Evolutionary conservation across 108 stramenopile genomes (phyloP).

Genomic region (Cyclostephanos invisitatus): DNA sequence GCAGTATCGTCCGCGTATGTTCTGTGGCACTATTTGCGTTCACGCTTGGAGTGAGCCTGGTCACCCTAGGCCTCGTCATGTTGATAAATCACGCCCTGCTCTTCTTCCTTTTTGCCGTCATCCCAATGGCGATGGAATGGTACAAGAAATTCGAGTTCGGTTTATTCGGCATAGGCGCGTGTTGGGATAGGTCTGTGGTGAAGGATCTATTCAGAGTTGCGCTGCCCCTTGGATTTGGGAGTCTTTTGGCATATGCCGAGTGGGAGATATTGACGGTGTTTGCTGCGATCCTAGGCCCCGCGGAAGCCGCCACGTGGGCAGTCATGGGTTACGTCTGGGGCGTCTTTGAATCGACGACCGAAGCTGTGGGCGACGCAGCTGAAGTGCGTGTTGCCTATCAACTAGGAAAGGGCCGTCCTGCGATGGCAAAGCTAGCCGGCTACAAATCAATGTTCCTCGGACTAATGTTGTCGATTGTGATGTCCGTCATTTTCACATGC

Average conservation of each 20-base stretch:
- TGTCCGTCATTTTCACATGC: slow-evolving; percentile 60
- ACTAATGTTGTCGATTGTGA: slow-evolving; percentile 48
- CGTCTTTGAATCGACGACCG: slow-evolving; percentile 67
- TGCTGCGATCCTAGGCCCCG: slow-evolving; percentile 61
- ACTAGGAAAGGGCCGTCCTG: slow-evolving; percentile 50
- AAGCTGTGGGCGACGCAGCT: slow-evolving; percentile 74
- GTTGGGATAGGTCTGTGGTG: slow-evolving; percentile 30
- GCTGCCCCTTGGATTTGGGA: slow-evolving; percentile 53
- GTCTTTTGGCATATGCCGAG: slow-evolving; percentile 63
- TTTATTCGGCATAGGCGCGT: slow-evolving; percentile 12
- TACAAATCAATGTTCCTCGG: slow-evolving; percentile 59
- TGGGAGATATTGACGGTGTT: slow-evolving; percentile 74
- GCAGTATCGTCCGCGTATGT: neutral
- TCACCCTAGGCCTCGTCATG: slow-evolving; percentile 6
- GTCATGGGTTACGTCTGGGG: slow-evolving; percentile 74
- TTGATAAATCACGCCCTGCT: slow-evolving; percentile 6
- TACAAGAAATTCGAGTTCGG: slow-evolving; percentile 1
- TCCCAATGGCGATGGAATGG: slow-evolving; percentile 7
- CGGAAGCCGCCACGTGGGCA: slow-evolving; percentile 80
- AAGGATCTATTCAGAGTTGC: slow-evolving; percentile 41
- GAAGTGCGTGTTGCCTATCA: slow-evolving; percentile 68
- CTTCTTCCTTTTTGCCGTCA: slow-evolving; percentile 2
- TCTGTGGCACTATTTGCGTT: slow-evolving; percentile 4
- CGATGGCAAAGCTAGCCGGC: slow-evolving; percentile 52
- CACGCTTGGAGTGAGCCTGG: slow-evolving; percentile 9